Conservation (phyloP, 768 basidiomycete genomes). For the Leccinum rimulosum region DNA sequence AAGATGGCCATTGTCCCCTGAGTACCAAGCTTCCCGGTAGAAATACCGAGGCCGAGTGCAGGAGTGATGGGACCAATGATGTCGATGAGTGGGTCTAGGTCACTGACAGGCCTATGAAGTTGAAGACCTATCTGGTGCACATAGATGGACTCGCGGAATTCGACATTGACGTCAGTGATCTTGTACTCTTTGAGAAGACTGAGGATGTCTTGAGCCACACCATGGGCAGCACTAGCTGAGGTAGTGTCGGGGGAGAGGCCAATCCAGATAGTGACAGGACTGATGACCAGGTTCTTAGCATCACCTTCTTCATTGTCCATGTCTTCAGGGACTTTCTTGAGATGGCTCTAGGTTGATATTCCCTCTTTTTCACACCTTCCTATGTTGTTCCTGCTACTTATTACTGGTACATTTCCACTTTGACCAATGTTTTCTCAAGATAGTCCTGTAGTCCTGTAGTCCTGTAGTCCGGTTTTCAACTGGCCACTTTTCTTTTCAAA, state of each 20-base stretch:
- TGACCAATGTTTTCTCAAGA: too few relatives aligned
- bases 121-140: not conserved
- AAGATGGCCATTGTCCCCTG: not conserved
- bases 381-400: too few relatives aligned
- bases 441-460: too few relatives aligned
- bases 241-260: not conserved
- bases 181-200: not conserved
- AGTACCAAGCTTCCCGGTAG: not conserved
- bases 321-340: not conserved
- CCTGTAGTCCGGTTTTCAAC: too few relatives aligned
- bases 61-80: not conserved
- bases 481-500: too few relatives aligned
- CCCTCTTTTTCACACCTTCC: too few relatives aligned
- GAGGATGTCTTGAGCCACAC: not conserved
- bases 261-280: not conserved
- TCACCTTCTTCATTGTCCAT: not conserved
- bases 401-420: too few relatives aligned
- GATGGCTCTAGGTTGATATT: too few relatives aligned
- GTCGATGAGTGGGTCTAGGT: not conserved
- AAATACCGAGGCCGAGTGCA: not conserved
- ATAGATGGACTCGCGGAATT: not conserved
- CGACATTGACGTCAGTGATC: not conserved
- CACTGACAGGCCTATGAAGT: not conserved
- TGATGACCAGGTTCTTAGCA: too few relatives aligned
- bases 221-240: not conserved